Percentiles rank a stretch among this genome's conserved stretches.
These are phyloP conservation scores for Senna tora DNA, from an alignment of 306 rosid species.

Conservation along the genomic window DNA sequence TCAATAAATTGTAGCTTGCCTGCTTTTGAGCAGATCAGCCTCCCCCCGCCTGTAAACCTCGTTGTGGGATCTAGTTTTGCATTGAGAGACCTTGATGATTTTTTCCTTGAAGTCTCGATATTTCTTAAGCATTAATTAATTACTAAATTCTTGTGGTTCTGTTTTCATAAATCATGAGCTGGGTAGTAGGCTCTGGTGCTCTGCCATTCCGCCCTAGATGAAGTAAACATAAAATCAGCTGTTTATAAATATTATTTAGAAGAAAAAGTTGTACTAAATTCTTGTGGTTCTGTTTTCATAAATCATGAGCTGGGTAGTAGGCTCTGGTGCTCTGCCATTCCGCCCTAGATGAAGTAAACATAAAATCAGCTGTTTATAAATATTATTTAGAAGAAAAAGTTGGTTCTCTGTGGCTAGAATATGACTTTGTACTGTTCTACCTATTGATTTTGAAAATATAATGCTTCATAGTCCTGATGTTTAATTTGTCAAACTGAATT, in stretches of 20 bases:
- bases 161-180: background rate
- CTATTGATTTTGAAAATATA: background rate
- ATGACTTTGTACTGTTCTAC: constrained; percentile 9
- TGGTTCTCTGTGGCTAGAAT: background rate
- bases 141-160: background rate
- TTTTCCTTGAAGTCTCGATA: background rate
- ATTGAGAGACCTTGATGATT: constrained; percentile 6
- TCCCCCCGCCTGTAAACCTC: background rate
- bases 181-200: background rate
- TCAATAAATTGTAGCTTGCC: background rate
- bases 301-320: background rate
- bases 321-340: background rate
- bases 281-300: background rate
- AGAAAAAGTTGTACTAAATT: no score
- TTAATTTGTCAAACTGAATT: background rate
- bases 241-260: no score
- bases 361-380: background rate
- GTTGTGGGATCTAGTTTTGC: background rate
- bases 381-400: background rate
- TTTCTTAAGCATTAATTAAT: background rate
- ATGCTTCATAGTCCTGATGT: background rate
- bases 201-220: background rate
- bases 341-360: background rate
- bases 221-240: background rate
- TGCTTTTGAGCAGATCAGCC: background rate